These are phyloP conservation scores for Candida corydali DNA, from an alignment of 805 yeast species.

Conservation along the genomic window DNA sequence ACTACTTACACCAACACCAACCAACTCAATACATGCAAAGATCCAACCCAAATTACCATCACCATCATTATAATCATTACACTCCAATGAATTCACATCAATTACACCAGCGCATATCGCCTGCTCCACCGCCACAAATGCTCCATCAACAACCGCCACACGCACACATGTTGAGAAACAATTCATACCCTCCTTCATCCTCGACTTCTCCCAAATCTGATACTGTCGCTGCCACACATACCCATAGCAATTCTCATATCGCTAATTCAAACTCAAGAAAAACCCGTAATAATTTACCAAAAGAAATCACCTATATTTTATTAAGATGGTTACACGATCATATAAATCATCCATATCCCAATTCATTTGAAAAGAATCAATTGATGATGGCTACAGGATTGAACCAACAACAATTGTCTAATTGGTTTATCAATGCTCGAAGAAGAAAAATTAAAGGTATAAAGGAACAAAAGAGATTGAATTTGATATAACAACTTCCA, in stretches of 20 bases:
- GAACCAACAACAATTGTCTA: slow-evolving; percentile 74
- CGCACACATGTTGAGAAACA: not conserved
- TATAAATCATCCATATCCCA: slow-evolving; percentile 79
- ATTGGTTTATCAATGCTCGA: slow-evolving; percentile 88
- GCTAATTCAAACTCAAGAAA: slow-evolving; percentile 16
- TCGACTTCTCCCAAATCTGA: too few species aligned
- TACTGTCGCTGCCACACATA: too few species aligned
- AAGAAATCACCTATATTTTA: slow-evolving; percentile 68
- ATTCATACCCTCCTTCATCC: slow-evolving; percentile 2
- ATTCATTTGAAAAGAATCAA: slow-evolving; percentile 69
- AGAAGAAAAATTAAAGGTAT: slow-evolving; percentile 61
- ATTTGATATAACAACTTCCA: slow-evolving; percentile 8
- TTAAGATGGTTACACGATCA: slow-evolving; percentile 73
- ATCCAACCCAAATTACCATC: slow-evolving; percentile 2
- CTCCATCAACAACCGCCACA: slow-evolving; percentile 2
- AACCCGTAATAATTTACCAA: slow-evolving; percentile 70
- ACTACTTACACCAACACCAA: slow-evolving; percentile 1
- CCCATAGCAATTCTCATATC: too few species aligned
- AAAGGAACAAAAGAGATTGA: slow-evolving; percentile 32
- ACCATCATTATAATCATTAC: slow-evolving; percentile 4
- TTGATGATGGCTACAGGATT: slow-evolving; percentile 70
- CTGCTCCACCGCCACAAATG: slow-evolving; percentile 1
- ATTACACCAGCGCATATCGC: slow-evolving; percentile 6
- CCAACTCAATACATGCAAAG: slow-evolving; percentile 1
- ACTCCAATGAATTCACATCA: slow-evolving; percentile 3